Base-by-base conservation (phyloP, 176 grass and related monocot species). In the Cenchrus purpureus region DNA sequence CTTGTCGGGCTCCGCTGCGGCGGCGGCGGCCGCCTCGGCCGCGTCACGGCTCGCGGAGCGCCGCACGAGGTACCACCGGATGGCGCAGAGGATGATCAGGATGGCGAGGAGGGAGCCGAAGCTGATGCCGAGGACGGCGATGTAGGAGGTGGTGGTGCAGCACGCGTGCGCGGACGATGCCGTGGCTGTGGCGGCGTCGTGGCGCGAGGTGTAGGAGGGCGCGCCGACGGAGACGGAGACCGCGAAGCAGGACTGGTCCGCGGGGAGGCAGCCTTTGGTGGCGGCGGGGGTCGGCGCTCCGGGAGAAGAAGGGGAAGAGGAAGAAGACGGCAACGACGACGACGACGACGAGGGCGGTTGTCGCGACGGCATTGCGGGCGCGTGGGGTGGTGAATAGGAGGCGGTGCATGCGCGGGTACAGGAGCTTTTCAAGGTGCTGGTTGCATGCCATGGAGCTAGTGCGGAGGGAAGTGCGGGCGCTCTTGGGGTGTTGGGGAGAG, bases 401-500 rank as follows among this genome's bases (percentile, higher is more conserved):
- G 79, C 59, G 11, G 46, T 68, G 86, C 86, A 77, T 49, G 83
- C 17, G 13, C 45, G 57, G 67, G 76, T 49, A 22, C 9, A 9
- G 66, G 72, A 72, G 78, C 55, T 71, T 86, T 86, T 86, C 46
- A 89, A 82, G 83, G 63, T 71, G 43, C 1, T 20, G 69, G 87
- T 75, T 80, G 76, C 70, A 52, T 89, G 71, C 8, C 63, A 45
- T 85, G 54, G 37, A 40, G 77, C 67, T 49, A 86, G 71, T 81
- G 87, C 11, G 71, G 87, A 89, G 88, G 31, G 25, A 90, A 90
- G 73, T 77, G 88, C 88, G 84, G 83, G n/a, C n/a, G n/a, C 2
- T 51, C 74, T 84, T 84, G 74, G 82, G 48, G 76, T 78, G 31
- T 32, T 1, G 74, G 46, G 45, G 78, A 89, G 66, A 42, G 65